Base-by-base conservation (phyloP, 228 moss, liverwort and hornwort genomes). In the Sphagnum magellanicum region DNA sequence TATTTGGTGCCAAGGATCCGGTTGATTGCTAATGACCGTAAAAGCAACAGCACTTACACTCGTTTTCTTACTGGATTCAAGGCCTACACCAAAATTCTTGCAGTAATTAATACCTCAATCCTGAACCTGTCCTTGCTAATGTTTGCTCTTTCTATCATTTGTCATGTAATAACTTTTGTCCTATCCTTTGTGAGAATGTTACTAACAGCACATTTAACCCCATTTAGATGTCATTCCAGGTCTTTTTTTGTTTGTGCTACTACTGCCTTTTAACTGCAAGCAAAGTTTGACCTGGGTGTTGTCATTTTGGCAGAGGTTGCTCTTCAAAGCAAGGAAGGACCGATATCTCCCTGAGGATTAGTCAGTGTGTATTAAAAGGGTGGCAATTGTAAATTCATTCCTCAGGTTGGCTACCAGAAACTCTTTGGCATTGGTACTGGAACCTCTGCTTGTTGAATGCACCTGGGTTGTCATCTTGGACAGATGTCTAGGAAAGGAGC, bases 291-390 rank as follows among this genome's bases (percentile, higher is more conserved):
- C 32, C 32, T 32, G 32, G 32, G 2, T 32, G 32, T 32, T 32
- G 32, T 3, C 32, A 32, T 32, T 32, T 32, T 32, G 71, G 4
- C 93, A 97, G 97, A 98, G 97, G 67, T 76, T 98, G 69, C 47
- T 98, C 53, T 98, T 98, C 79, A 98, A 94, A 75, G 87, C 84
- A 7, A 88, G 98, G 62, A 98, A 98, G 78, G 98, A 98, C 65
- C 92, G 88, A 46, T 92, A 82, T 52, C 63, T 98, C 63, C 57
- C 87, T n/a, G 98, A 98, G 81, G 98, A 98, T 64, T 97, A 32
- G 32, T 32, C 3, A 3, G 32, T 32, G 77, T 76, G 5, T 48
- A 47, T 5, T 51, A 53, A 15, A 50, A 12, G 47, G 63, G 4
- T 9, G 4, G 50, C 48, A 16, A 53, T 32, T 32, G 32, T 32